These are phyloP conservation scores for Zygosaccharomyces pseudobailii DNA, from an alignment of 1,139 yeast species.

Conservation along the genomic window DNA sequence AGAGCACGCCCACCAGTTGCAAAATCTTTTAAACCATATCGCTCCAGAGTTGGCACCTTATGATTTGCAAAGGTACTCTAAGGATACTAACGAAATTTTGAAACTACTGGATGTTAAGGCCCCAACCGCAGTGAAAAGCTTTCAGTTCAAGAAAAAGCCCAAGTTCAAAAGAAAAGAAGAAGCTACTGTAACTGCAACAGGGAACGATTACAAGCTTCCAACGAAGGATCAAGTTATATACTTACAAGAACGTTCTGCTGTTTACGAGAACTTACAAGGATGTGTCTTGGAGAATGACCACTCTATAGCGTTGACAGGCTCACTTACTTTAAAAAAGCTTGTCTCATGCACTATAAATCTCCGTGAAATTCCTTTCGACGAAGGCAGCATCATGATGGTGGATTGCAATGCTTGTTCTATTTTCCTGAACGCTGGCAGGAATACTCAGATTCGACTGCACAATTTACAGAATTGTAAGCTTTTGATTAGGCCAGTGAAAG, in stretches of 20 bases:
- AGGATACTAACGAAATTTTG: conserved; percentile 15
- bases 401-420: conserved; percentile 11
- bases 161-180: neutral
- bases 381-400: conserved; percentile 18
- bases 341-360: conserved; percentile 8
- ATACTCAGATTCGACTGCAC: conserved; percentile 17
- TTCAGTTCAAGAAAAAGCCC: conserved; percentile 11
- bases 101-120: conserved; percentile 13
- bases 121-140: conserved; percentile 3
- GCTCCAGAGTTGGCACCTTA: conserved; percentile 17
- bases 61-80: conserved; percentile 19
- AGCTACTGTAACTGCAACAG: neutral
- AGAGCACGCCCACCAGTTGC: conserved; percentile 11
- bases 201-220: neutral
- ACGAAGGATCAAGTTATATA: neutral
- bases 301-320: neutral
- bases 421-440: conserved; percentile 6
- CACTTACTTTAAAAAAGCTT: conserved; percentile 1
- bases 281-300: conserved; percentile 6
- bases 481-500: conserved; percentile 1
- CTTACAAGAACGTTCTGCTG: conserved; percentile 1
- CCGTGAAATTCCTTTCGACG: conserved; percentile 12
- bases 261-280: conserved; percentile 8
- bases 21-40: conserved; percentile 11
- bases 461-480: conserved; percentile 13